These are phyloP conservation scores for Metarhizium guizhouense DNA, from an alignment of 2,329 filamentous ascomycete genomes.

Conservation along the genomic window DNA sequence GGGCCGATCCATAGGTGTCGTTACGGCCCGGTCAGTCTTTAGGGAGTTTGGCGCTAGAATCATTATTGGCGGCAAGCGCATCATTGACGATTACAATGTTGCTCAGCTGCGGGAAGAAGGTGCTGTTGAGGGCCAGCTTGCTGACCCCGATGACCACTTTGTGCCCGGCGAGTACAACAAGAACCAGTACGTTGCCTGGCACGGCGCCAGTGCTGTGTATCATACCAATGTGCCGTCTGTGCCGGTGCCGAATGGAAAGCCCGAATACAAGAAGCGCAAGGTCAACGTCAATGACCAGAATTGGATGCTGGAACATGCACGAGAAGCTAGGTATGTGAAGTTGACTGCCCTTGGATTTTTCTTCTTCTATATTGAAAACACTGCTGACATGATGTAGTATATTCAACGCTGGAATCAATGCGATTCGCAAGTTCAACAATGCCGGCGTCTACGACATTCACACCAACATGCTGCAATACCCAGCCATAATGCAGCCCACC, in stretches of 20 bases:
- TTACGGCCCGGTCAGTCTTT: slow-evolving; percentile 93
- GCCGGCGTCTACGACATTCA: slow-evolving; percentile 85
- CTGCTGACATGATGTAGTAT: slow-evolving; percentile 41
- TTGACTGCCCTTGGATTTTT: too few relatives aligned
- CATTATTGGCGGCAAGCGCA: slow-evolving; percentile 77
- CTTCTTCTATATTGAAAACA: background rate
- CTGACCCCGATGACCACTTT: slow-evolving; percentile 78
- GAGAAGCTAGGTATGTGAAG: slow-evolving; percentile 66
- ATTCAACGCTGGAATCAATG: slow-evolving; percentile 71
- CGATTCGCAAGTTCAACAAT: slow-evolving; percentile 58
- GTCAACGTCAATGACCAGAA: slow-evolving; percentile 88
- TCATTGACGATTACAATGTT: slow-evolving; percentile 86
- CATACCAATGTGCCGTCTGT: slow-evolving; percentile 71
- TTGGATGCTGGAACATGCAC: slow-evolving; percentile 93
- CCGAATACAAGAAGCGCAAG: slow-evolving; percentile 72
- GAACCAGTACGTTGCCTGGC: slow-evolving; percentile 98
- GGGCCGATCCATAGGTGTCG: slow-evolving; percentile 91
- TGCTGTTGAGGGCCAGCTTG: slow-evolving; percentile 77
- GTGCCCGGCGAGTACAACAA: slow-evolving; percentile 86
- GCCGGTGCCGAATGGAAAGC: slow-evolving; percentile 67
- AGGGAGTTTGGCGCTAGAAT: slow-evolving; percentile 93
- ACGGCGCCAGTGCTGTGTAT: slow-evolving; percentile 92
- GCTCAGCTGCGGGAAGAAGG: slow-evolving; percentile 66
- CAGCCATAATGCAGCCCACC: slow-evolving; percentile 80
- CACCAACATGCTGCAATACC: slow-evolving; percentile 86